Base-by-base conservation (phyloP, 2,329 filamentous ascomycete genomes). In the Cladophialophora exuberans region DNA sequence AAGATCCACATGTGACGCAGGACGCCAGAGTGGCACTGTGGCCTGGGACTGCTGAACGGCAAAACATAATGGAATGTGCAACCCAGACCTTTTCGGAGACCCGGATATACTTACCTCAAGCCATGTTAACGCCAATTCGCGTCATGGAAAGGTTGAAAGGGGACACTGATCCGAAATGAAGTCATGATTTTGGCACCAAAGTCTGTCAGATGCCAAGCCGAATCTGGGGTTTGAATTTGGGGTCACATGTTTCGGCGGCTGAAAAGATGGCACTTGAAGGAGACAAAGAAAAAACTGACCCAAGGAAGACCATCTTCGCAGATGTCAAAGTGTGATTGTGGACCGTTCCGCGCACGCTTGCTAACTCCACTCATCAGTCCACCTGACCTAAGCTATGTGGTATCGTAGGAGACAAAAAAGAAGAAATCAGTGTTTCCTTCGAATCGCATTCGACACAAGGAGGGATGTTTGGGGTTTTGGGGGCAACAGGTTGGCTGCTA, bases 341-440 rank as follows among this genome's bases (percentile, higher is more conserved):
- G 54, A 57, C 52, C 52, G 41, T 57, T 47, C 46, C 46, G 33
- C 56, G 47, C 55, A 56, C 58, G 58, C 58, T 61, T 61, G 58
- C 58, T 61, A 61, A 61, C 56, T 49, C 55, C 58, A 48, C 55
- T 58, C 49, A 61, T 58, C 58, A 47, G 52, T 55, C 58, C 54
- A 57, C 55, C 58, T 58, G 43, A 58, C 55, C 55, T 58, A 56
- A 56, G 52, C 61, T 62, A 60, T 58, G 61, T 59, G 60, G 57
- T 61, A 60, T 60, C 54, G 54, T 59, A 58, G 54, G 57, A 58
- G 48, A 62, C 53, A 54, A 60, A 55, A 62, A 56, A 42, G 44
- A 47, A 52, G 48, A 54, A 61, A 54, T 48, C 54, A 57, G 46
- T 50, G 45, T 57, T 56, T 52, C 51, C 50, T 50, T 53, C 46